Evolutionary conservation across 2,329 filamentous ascomycete genomes (phyloP).

Genomic region (Ceratocystis cubensis): DNA sequence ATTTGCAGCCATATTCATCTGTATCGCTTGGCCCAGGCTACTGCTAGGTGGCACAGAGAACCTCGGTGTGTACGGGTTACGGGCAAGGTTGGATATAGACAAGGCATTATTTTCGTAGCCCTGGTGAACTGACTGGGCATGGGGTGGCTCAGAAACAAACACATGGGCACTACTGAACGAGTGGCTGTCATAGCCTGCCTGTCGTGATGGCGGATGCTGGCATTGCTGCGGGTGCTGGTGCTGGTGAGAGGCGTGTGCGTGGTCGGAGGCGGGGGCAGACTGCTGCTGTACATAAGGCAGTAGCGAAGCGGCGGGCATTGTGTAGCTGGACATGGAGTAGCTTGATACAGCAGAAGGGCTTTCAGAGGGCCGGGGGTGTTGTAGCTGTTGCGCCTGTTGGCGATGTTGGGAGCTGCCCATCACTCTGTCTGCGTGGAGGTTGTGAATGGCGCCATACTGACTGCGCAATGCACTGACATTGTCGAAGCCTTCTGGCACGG

Average conservation of each 20-base stretch:
- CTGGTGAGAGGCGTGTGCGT: neutral
- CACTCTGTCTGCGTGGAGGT: slow-evolving; percentile 1
- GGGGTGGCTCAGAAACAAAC: neutral
- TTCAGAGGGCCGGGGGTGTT: slow-evolving; percentile 16
- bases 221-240: neutral
- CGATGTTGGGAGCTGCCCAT: slow-evolving; percentile 29
- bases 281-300: neutral
- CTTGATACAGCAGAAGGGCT: slow-evolving; percentile 27
- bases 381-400: neutral
- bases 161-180: neutral
- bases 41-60: neutral
- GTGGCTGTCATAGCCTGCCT: neutral
- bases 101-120: neutral
- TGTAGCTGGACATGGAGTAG: slow-evolving; percentile 43
- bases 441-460: slow-evolving; percentile 46
- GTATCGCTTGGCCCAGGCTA: neutral
- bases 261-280: neutral
- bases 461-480: slow-evolving; percentile 57
- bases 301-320: slow-evolving; percentile 41
- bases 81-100: neutral
- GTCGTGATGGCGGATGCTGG: neutral
- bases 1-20: neutral
- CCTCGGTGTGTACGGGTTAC: neutral
- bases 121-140: neutral
- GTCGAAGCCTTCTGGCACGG: slow-evolving; percentile 58